A percentile compares a stretch with the other conserved stretches of the same genome.
Evolutionary conservation across 352 stramenopile species (phyloP).

Genomic region (Phytophthora tentaculata): DNA sequence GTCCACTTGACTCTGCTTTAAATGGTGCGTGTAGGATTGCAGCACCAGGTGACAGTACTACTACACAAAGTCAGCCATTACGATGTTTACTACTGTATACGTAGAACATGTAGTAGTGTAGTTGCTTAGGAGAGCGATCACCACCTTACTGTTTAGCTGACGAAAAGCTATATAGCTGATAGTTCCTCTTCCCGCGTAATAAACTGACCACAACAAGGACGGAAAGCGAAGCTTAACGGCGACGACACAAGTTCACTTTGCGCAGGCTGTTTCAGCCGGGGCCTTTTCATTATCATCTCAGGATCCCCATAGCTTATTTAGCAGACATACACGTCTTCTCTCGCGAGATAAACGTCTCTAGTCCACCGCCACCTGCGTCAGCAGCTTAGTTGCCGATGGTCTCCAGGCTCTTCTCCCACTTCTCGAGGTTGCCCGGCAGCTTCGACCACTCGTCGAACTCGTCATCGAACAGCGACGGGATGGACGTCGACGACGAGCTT

Average conservation of each 20-base stretch:
- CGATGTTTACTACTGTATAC: too few species aligned
- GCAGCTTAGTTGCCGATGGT: slow-evolving; percentile 78
- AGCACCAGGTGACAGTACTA: too few species aligned
- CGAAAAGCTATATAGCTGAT: too few species aligned
- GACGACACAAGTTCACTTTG: slow-evolving; percentile 39
- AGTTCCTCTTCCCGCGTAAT: slow-evolving; percentile 14
- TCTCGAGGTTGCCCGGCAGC: slow-evolving; percentile 82
- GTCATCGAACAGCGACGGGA: slow-evolving; percentile 86
- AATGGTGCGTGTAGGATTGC: too few species aligned
- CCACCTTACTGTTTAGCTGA: too few species aligned
- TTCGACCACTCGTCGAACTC: slow-evolving; percentile 90
- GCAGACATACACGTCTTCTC: slow-evolving; percentile 3
- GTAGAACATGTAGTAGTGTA: too few species aligned
- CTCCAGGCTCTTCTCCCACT: slow-evolving; percentile 90
- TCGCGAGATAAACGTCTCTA: slow-evolving; percentile 12
- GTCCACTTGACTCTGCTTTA: background rate
- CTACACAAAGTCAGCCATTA: too few species aligned
- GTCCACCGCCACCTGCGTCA: slow-evolving; percentile 24
- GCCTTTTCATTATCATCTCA: slow-evolving; percentile 44
- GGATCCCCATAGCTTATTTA: slow-evolving; percentile 17
- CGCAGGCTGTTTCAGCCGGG: slow-evolving; percentile 35
- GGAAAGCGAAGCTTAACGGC: slow-evolving; percentile 14
- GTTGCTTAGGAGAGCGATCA: too few species aligned
- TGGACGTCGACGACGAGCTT: slow-evolving; percentile 55
- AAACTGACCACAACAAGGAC: slow-evolving; percentile 10